These are phyloP conservation scores for Schwanniomyces pseudopolymorphus DNA, from an alignment of 805 yeast species.

Conservation along the genomic window DNA sequence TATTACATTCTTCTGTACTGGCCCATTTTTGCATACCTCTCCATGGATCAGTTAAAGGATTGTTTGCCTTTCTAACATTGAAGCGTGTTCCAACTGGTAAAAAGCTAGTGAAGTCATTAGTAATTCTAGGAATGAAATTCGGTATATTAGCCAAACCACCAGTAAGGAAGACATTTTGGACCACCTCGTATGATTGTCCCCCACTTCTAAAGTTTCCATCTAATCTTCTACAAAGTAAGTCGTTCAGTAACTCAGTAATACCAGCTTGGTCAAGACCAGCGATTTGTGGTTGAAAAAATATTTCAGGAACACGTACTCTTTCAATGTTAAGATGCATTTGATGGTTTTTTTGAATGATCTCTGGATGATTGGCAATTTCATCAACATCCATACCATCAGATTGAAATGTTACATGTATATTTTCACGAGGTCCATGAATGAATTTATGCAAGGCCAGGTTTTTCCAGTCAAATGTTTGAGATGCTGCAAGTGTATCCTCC, in stretches of 20 bases:
- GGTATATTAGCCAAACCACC: conserved; percentile 79
- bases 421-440: conserved; percentile 86
- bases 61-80: conserved; percentile 58
- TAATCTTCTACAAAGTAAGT: conserved; percentile 59
- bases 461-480: conserved; percentile 78
- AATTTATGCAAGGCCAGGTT: conserved; percentile 78
- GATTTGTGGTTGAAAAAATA: conserved; percentile 86
- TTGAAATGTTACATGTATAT: conserved; percentile 54
- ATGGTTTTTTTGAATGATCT: conserved; percentile 80
- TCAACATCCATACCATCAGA: conserved; percentile 42
- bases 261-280: conserved; percentile 98
- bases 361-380: conserved; percentile 48
- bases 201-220: conserved; percentile 53
- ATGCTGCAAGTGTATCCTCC: conserved; percentile 77
- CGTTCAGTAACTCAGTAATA: conserved; percentile 72
- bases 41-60: conserved; percentile 86
- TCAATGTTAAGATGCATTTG: conserved; percentile 91
- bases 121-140: conserved; percentile 67
- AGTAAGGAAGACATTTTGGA: conserved; percentile 73
- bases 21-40: conserved; percentile 89
- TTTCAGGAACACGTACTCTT: conserved; percentile 89
- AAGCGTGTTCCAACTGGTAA: conserved; percentile 69
- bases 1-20: conserved; percentile 41
- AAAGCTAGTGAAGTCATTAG: conserved; percentile 63
- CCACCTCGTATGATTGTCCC: conserved; percentile 52